Evolutionary conservation across 495 filamentous ascomycete species (phyloP), one percentile per base, ranked within the genome.

Genomic region (Penicillium ochrochloron): DNA sequence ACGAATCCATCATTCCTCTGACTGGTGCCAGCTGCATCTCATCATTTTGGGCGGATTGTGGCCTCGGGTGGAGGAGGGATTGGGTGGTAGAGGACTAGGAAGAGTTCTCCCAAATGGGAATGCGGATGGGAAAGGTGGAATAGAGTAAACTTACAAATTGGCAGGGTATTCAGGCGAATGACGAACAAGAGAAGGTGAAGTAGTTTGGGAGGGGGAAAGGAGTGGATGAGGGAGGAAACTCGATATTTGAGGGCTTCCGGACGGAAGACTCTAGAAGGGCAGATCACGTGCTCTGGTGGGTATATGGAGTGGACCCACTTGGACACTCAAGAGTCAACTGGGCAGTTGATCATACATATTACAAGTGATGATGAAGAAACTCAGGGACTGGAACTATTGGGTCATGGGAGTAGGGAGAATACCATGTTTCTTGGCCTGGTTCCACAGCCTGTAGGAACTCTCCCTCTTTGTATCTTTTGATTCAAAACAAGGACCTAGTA

Each of bases 11-110:
- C 74, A 66, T 64, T 27, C 73, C 57, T 81, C 75, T 76, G 80
- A 82, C 80, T 82, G 80, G 80, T 82, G 80, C 80, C 80, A 82
- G 80, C 80, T 81, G 62, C 61, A 63, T 82, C 69, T 82, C 80
- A 80, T 82, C 80, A 82, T 82, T 59, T 68, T 68, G 60, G 64
- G 67, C 66, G 15, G 33, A 59, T 66, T 41, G 53, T 42, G 29
- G 23, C n/a, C 61, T 42, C 59, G 25, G 31, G 29, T 44, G 29
- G 53, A 41, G 29, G 53, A 41, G 46, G 15, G 60, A 54, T 53
- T 10, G 6, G 27, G 31, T 25, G 9, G 37, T 41, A 12, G 8
- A 27, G 4, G 37, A 21, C 33, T 17, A 14, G 23, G 58, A 35
- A 17, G 31, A 37, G 46, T 55, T 27, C 27, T 29, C 31, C 37